Evolutionary conservation across 2,329 filamentous ascomycete genomes (phyloP), one percentile per base, ranked within the genome.

Genomic region (Colletotrichum sojae): DNA sequence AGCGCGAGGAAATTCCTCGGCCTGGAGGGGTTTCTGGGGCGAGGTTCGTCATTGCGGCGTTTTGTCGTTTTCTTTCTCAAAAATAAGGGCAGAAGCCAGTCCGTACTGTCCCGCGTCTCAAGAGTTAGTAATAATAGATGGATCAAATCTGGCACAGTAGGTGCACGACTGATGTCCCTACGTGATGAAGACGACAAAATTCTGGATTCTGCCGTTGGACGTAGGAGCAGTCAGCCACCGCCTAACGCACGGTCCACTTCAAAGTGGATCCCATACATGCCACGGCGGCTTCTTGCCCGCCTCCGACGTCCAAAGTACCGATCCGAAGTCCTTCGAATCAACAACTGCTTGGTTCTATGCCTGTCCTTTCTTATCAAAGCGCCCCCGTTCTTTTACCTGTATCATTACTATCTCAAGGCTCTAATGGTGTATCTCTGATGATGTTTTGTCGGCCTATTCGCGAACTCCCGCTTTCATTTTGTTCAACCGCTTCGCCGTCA

Each of bases 1-100:
- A 90, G 73, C 94, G 91, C 68, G 92, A 95, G 71, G 95, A 97
- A 90, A 97, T 94, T 53, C 86, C 86, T 80, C 69, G 70, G 61
- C 85, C 69, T 10, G 88, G 88, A 54, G 89, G 84, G 69, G 84
- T 90, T 76, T 85, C 82, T 70, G 86, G 81, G 73, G 86, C 80
- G 79, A 86, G 85, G 55, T 72, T 69, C 18, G 63, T 48, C 66
- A 69, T 69, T 43, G 53, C 43, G 49, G 74, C 77, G 69, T 18
- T 31, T 31, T 75, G 39, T n/a, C 48, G 22, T 27, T 25, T 12
- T 36, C 8, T 36, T 36, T 4, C 31, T 25, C 8, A 8, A 9
- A 36, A 36, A 36, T 36, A 10, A 10, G 10, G 10, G 10, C 6
- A 36, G 6, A 36, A 10, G 1, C 10, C 27, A 18, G 2, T 9